phyloP scores from a whole-genome alignment of 2,329 filamentous ascomycete genomes.

The Endocalyx cinctus region DNA sequence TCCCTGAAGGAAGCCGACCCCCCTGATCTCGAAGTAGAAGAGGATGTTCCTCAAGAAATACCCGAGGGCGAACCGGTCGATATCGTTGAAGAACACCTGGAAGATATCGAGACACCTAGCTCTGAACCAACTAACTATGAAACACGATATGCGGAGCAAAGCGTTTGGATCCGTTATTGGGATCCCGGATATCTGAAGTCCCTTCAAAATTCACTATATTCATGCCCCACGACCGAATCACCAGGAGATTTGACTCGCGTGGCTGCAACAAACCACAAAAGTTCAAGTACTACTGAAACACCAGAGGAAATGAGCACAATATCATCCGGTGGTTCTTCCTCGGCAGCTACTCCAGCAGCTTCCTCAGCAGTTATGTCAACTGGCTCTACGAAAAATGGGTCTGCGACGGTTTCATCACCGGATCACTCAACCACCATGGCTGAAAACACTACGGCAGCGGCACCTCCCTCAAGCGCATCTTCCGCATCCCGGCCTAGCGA shows the following conservation, averaged over 20 bases:
- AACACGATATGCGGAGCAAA: slow-evolving; percentile 14
- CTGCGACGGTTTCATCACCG: slow-evolving; percentile 7
- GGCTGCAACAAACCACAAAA: slow-evolving; percentile 8
- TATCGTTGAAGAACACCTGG: slow-evolving; percentile 11
- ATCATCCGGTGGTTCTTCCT: slow-evolving; percentile 8
- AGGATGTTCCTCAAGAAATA: slow-evolving; percentile 28
- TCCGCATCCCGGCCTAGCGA: slow-evolving; percentile 10
- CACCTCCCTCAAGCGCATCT: slow-evolving; percentile 5
- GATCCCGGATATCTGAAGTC: too few relatives aligned
- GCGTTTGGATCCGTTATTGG: slow-evolving; percentile 22
- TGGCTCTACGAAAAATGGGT: slow-evolving; percentile 8
- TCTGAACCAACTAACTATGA: too few relatives aligned
- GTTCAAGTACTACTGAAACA: slow-evolving; percentile 11
- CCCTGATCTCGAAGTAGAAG: slow-evolving; percentile 57
- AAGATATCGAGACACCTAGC: slow-evolving; percentile 17
- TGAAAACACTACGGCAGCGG: slow-evolving; percentile 10
- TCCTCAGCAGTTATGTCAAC: slow-evolving; percentile 12
- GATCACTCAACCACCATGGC: slow-evolving; percentile 4
- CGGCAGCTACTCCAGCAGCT: slow-evolving; percentile 10
- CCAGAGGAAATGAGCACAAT: slow-evolving; percentile 9
- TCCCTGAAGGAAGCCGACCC: slow-evolving; percentile 81
- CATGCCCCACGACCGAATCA: too few relatives aligned
- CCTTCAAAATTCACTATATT: too few relatives aligned
- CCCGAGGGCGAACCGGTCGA: slow-evolving; percentile 28
- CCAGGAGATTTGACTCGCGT: slow-evolving; percentile 8